These are phyloP conservation scores for Raffaelea albimanens DNA, from an alignment of 2,329 filamentous ascomycete genomes.

Conservation along the genomic window DNA sequence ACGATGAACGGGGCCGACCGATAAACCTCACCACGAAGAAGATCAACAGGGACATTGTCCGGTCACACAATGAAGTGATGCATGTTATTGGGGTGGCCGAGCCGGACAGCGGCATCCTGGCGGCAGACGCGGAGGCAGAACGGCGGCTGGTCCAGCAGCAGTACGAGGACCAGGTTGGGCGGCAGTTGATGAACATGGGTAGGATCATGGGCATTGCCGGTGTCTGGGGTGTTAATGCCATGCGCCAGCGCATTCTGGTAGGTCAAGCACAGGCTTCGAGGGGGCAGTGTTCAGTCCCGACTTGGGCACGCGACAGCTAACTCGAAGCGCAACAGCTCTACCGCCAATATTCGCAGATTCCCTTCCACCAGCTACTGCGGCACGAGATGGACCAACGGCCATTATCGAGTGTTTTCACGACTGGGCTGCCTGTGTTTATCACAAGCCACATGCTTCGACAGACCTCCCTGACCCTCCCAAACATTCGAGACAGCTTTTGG, in stretches of 20 bases:
- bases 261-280: conserved; percentile 6
- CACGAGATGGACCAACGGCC: conserved; percentile 25
- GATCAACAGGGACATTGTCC: conserved; percentile 47
- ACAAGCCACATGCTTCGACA: conserved; percentile 23
- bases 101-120: conserved; percentile 33
- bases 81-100: conserved; percentile 53
- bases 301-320: no score
- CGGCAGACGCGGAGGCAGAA: conserved; percentile 28
- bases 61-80: conserved; percentile 56
- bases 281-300: no score
- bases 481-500: conserved; percentile 15
- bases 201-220: conserved; percentile 30
- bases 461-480: conserved; percentile 13
- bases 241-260: conserved; percentile 46
- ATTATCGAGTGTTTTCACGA: conserved; percentile 21
- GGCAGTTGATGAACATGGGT: conserved; percentile 23
- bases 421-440: conserved; percentile 31
- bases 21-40: conserved; percentile 44
- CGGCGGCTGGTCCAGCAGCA: conserved; percentile 31
- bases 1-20: conserved; percentile 46
- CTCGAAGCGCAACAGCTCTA: no score
- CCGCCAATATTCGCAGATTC: conserved; percentile 35
- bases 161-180: conserved; percentile 39
- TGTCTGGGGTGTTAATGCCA: conserved; percentile 42
- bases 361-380: conserved; percentile 34